phyloP scores from a whole-genome alignment of 2,329 filamentous ascomycete species.

The Trichoderma polysporum region DNA sequence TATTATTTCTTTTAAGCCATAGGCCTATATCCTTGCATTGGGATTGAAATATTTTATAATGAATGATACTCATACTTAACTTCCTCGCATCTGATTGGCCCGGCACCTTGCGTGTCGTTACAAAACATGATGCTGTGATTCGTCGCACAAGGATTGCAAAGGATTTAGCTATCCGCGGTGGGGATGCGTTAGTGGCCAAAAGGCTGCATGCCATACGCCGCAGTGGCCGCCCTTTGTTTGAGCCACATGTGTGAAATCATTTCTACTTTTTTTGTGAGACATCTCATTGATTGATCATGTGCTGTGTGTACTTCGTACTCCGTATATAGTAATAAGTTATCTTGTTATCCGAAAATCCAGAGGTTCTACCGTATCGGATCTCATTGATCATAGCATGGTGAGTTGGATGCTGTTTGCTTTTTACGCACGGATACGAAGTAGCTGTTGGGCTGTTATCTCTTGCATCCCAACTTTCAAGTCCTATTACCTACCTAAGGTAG shows the following conservation, averaged over 20 bases:
- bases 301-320: no score
- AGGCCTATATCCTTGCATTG: background rate
- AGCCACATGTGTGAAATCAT: background rate
- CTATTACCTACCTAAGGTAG: background rate
- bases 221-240: no score
- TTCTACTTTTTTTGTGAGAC: background rate
- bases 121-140: slow-evolving; percentile 19
- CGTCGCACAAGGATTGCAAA: slow-evolving; percentile 8
- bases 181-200: background rate
- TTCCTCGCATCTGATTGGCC: background rate
- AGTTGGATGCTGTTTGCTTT: background rate
- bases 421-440: background rate
- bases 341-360: no score
- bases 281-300: background rate
- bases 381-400: background rate
- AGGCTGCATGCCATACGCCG: no score
- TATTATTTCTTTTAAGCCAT: background rate
- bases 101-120: slow-evolving; percentile 6
- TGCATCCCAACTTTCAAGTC: background rate
- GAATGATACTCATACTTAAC: background rate
- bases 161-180: background rate
- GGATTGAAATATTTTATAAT: background rate
- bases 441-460: background rate
- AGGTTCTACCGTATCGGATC: background rate
- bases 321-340: no score